phyloP scores from a whole-genome alignment of 345 rosid species.

The Cardamine chenopodiifolia region DNA sequence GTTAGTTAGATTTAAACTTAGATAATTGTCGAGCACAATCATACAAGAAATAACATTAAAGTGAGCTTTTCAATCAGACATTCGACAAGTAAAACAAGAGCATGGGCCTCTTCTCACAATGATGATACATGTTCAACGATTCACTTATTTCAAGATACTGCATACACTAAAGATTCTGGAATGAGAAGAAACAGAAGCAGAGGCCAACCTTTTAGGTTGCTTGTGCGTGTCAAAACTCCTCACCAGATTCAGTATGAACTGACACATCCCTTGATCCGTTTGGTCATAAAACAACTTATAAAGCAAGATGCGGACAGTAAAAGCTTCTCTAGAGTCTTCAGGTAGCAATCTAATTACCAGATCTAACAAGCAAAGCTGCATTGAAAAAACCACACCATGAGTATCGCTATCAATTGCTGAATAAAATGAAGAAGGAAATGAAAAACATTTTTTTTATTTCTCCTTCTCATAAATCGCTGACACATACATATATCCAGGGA shows the following conservation, averaged over 20 bases:
- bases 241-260: constrained; percentile 77
- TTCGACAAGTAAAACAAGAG: constrained; percentile 17
- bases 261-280: constrained; percentile 94
- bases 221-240: constrained; percentile 76
- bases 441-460: neutral
- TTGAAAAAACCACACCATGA: constrained; percentile 30
- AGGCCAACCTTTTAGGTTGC: constrained; percentile 79
- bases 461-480: constrained; percentile 10
- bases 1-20: neutral
- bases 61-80: neutral
- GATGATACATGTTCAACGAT: neutral
- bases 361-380: constrained; percentile 76
- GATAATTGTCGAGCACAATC: constrained; percentile 5
- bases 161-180: constrained; percentile 16
- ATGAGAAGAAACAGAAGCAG: constrained; percentile 15
- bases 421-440: constrained; percentile 7
- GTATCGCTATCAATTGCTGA: constrained; percentile 1
- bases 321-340: constrained; percentile 85
- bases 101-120: neutral
- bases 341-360: constrained; percentile 71
- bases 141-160: constrained; percentile 20
- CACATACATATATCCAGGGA: no score
- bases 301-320: constrained; percentile 85
- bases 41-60: neutral
- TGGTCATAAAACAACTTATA: constrained; percentile 95